Percentiles rank a stretch among this genome's conserved stretches.
Evolutionary conservation across 116 monocot genomes (phyloP).

Genomic region (Cymodocea nodosa): DNA sequence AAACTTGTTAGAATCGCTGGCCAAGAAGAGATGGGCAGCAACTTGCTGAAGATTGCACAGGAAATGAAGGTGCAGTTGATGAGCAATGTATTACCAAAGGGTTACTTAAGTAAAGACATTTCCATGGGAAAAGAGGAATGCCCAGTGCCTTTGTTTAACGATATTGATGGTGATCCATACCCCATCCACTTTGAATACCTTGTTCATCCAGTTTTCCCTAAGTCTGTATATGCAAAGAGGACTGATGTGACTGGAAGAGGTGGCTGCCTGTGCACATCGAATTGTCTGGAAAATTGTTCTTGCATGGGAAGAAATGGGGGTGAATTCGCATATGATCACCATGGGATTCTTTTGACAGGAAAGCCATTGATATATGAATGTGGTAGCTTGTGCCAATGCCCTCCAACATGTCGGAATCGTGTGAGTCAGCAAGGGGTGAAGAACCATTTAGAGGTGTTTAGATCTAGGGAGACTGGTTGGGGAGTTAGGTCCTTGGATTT

Average conservation of each 20-base stretch:
- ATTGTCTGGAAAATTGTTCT: conserved; percentile 5
- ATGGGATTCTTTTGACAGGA: conserved; percentile 52
- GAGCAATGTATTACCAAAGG: conserved; percentile 21
- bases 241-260: not conserved
- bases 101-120: conserved; percentile 58
- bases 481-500: conserved; percentile 72
- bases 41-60: conserved; percentile 27
- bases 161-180: conserved; percentile 61
- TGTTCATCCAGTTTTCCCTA: conserved; percentile 36
- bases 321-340: conserved; percentile 47
- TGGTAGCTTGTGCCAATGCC: conserved; percentile 43
- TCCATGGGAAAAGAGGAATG: conserved; percentile 54
- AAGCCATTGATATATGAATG: conserved; percentile 72
- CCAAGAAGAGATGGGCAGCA: conserved; percentile 81
- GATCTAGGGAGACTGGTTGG: conserved; percentile 56
- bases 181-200: conserved; percentile 68
- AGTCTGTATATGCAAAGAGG: not conserved
- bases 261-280: conserved; percentile 5
- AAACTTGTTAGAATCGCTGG: conserved; percentile 62
- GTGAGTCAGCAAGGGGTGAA: conserved; percentile 55
- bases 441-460: conserved; percentile 55
- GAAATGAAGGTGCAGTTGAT: conserved; percentile 32
- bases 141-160: conserved; percentile 53
- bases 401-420: conserved; percentile 41
- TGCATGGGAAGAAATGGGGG: conserved; percentile 52